Evolutionary conservation across 2,329 filamentous ascomycete genomes (phyloP).

Genomic region (Calonectria montana): DNA sequence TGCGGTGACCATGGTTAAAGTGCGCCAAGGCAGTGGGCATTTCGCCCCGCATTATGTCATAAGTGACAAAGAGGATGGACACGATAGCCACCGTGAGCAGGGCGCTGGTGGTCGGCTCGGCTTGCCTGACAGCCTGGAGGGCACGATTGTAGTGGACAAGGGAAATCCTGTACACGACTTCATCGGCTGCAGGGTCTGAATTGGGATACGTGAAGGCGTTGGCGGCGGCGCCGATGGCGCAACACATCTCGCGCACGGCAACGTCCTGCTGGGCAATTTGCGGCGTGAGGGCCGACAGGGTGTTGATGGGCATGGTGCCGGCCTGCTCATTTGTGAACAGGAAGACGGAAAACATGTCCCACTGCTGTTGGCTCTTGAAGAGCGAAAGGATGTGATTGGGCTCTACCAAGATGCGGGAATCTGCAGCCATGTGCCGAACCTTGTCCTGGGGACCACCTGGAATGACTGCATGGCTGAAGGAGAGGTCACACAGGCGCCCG

Average conservation of each 20-base stretch:
- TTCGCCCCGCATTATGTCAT: slow-evolving; percentile 35
- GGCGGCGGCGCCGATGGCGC: slow-evolving; percentile 32
- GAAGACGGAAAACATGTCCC: slow-evolving; percentile 36
- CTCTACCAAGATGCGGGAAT: slow-evolving; percentile 28
- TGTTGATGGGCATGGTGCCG: slow-evolving; percentile 33
- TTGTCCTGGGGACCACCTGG: background rate
- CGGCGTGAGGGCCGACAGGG: slow-evolving; percentile 32
- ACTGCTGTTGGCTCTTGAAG: slow-evolving; percentile 37
- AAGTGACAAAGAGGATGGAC: slow-evolving; percentile 37
- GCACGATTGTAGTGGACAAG: slow-evolving; percentile 36
- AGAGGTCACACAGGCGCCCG: slow-evolving; percentile 28
- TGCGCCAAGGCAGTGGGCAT: slow-evolving; percentile 30
- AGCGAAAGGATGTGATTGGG: slow-evolving; percentile 28
- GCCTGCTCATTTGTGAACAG: slow-evolving; percentile 31
- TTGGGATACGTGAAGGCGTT: slow-evolving; percentile 26
- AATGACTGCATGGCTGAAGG: slow-evolving; percentile 9
- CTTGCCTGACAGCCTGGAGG: slow-evolving; percentile 21
- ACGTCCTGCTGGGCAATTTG: slow-evolving; percentile 33
- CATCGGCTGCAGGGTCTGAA: slow-evolving; percentile 17
- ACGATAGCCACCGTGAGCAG: slow-evolving; percentile 32
- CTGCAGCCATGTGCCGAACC: background rate
- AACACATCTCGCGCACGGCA: slow-evolving; percentile 35
- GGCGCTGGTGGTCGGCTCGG: background rate
- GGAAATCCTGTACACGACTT: slow-evolving; percentile 23
- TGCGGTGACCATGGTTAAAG: slow-evolving; percentile 32